Conservation (phyloP, 176 grass and related monocot genomes). For the Stipa capillata region DNA sequence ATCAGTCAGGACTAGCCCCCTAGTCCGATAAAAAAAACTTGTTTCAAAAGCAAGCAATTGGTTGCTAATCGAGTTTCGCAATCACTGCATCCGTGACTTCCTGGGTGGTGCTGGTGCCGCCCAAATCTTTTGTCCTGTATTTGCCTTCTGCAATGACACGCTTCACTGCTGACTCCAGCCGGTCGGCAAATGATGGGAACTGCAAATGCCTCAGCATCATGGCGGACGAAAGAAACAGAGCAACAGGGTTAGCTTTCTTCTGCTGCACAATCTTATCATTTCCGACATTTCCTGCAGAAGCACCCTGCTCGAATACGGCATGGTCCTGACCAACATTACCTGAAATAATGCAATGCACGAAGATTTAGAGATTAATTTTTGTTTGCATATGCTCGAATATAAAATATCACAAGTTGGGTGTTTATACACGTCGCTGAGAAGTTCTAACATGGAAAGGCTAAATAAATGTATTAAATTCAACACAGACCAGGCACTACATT, state of each 20-base stretch:
- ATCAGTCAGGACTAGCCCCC: slow-evolving; percentile 15
- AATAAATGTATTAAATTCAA: neutral
- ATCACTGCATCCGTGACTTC: slow-evolving; percentile 82
- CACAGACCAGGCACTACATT: neutral
- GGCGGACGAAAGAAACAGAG: slow-evolving; percentile 79
- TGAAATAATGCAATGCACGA: slow-evolving; percentile 11
- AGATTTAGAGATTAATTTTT: neutral
- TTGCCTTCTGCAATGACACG: slow-evolving; percentile 73
- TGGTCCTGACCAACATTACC: slow-evolving; percentile 80
- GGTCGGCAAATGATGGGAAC: slow-evolving; percentile 77
- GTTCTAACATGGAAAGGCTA: neutral
- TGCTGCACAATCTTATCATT: slow-evolving; percentile 71
- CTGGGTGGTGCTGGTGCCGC: slow-evolving; percentile 73
- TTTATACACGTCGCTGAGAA: neutral
- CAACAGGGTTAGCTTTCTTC: slow-evolving; percentile 86
- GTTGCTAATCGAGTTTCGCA: slow-evolving; percentile 42
- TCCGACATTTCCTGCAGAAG: slow-evolving; percentile 86
- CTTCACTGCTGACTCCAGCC: slow-evolving; percentile 74
- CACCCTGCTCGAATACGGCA: slow-evolving; percentile 89
- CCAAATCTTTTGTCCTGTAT: slow-evolving; percentile 89
- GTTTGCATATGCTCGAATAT: neutral
- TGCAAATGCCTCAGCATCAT: slow-evolving; percentile 98
- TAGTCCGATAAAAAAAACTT: slow-evolving; percentile 3
- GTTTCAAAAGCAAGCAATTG: neutral
- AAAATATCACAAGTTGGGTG: neutral